Evolutionary conservation across 306 rosid species (phyloP).

Genomic region (Quercus glauca): DNA sequence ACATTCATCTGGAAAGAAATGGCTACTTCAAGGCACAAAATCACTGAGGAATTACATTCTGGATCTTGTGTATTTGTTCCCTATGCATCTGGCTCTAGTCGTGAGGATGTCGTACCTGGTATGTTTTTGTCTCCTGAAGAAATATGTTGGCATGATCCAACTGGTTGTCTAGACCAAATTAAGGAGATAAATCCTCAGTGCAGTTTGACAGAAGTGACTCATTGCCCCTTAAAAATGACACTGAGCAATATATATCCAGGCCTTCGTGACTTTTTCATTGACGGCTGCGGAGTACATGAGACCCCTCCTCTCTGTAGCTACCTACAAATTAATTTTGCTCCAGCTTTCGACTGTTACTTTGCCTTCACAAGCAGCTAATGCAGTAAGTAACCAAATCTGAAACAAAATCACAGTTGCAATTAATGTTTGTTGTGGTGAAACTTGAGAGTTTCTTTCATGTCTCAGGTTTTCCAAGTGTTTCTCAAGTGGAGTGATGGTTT

Average conservation of each 20-base stretch:
- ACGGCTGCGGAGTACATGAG: slow-evolving; percentile 61
- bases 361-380: slow-evolving; percentile 73
- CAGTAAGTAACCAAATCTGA: slow-evolving; percentile 45
- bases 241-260: slow-evolving; percentile 61
- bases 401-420: slow-evolving; percentile 11
- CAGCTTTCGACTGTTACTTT: slow-evolving; percentile 63
- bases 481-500: slow-evolving; percentile 80
- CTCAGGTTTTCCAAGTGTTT: slow-evolving; percentile 74
- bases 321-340: slow-evolving; percentile 68
- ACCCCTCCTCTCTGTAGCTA: slow-evolving; percentile 70
- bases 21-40: slow-evolving; percentile 57
- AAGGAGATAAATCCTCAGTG: slow-evolving; percentile 35
- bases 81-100: slow-evolving; percentile 37
- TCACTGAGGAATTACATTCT: slow-evolving; percentile 54
- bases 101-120: slow-evolving; percentile 61
- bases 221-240: slow-evolving; percentile 46
- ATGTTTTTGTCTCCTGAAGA: slow-evolving; percentile 53
- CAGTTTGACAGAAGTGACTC: slow-evolving; percentile 26
- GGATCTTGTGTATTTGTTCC: slow-evolving; percentile 82
- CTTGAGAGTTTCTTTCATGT: slow-evolving; percentile 22
- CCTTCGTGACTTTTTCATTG: slow-evolving; percentile 75
- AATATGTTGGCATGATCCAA: slow-evolving; percentile 78
- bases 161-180: slow-evolving; percentile 54
- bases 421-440: slow-evolving; percentile 11
- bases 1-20: slow-evolving; percentile 76